Base-by-base conservation (phyloP, 1,284 basidiomycete species). In the Ceratobasidium theobromae region DNA sequence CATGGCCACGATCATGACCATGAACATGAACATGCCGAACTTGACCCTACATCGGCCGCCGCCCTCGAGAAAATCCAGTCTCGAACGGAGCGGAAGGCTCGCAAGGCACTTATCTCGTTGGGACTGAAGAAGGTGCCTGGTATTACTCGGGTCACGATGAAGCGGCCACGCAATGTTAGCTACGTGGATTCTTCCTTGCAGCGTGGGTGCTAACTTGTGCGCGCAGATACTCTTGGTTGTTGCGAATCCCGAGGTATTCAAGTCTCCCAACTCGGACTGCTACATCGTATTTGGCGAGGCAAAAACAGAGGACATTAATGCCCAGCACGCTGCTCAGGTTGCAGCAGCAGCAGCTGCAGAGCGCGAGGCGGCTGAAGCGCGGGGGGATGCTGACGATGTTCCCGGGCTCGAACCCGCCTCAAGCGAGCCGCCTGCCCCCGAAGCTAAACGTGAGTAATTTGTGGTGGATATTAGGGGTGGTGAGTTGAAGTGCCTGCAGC, bases 231-330 rank as follows among this genome's bases (percentile, higher is more conserved):
- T 99, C 69, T 92, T 98, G 77, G 95, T 98, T 70, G 86, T 99
- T 73, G 86, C 92, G 69, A 82, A 89, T 68, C 96, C 97, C 60
- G 96, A 99, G 72, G 96, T 99, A 62, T 99, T 93, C 88, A 98
- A 98, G 83, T 95, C 94, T 58, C 87, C 91, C 57, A 93, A 92
- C 79, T 95, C 93, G 74, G 97, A 99, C 79, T 93, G 91, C 79
- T 98, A 99, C 84, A 94, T 99, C 76, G 94, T 99, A 71, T 99
- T 98, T 73, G 96, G 96, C 72, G 96, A 99, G 82, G 95, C 94
- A 72, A 97, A 95, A 89, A 86, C 93, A 72, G 95, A 98, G 81
- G 95, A 98, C 78, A 91, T 92, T 83, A 89, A 88, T 69, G 88
- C 91, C 58, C 93, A 95, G 76, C 93, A 94, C 75, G 83, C 93